Conservation (phyloP, 805 yeast genomes). For the Lipomyces yamadae region DNA sequence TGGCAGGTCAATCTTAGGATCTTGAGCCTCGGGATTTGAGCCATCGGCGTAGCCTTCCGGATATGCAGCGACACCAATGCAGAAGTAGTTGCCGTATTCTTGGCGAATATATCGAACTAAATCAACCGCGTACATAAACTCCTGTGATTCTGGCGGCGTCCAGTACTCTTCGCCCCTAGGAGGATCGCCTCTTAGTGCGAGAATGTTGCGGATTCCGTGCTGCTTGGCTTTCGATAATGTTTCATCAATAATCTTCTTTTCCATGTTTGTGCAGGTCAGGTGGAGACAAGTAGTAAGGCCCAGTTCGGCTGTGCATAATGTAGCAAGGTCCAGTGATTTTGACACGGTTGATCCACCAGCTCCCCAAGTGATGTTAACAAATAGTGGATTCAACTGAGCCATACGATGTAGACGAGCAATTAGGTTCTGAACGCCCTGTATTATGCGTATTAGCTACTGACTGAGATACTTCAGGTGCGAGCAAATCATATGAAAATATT, state of each 20-base stretch:
- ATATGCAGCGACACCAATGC: constrained; percentile 96
- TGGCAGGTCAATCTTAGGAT: constrained; percentile 71
- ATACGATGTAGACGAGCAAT: constrained; percentile 86
- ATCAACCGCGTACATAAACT: constrained; percentile 81
- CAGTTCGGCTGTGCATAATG: constrained; percentile 72
- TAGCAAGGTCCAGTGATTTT: constrained; percentile 83
- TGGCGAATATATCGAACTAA: constrained; percentile 77
- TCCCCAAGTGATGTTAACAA: constrained; percentile 97
- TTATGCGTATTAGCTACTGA: constrained; percentile 10
- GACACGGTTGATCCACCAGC: constrained; percentile 95
- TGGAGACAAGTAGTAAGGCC: constrained; percentile 92
- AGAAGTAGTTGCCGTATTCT: constrained; percentile 77
- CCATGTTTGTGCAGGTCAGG: constrained; percentile 94
- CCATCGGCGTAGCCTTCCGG: constrained; percentile 98
- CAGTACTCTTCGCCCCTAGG: constrained; percentile 76
- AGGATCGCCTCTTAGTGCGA: constrained; percentile 96
- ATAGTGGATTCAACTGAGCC: constrained; percentile 84
- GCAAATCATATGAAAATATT: no score
- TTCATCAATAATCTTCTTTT: constrained; percentile 71
- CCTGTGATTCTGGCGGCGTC: constrained; percentile 50
- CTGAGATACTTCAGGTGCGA: background rate
- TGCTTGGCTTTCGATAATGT: constrained; percentile 73
- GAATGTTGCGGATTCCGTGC: constrained; percentile 82
- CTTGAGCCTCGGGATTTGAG: constrained; percentile 55
- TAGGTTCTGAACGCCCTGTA: constrained; percentile 75